These are phyloP conservation scores for Hevea brasiliensis DNA, from an alignment of 345 rosid genomes.

Conservation along the genomic window DNA sequence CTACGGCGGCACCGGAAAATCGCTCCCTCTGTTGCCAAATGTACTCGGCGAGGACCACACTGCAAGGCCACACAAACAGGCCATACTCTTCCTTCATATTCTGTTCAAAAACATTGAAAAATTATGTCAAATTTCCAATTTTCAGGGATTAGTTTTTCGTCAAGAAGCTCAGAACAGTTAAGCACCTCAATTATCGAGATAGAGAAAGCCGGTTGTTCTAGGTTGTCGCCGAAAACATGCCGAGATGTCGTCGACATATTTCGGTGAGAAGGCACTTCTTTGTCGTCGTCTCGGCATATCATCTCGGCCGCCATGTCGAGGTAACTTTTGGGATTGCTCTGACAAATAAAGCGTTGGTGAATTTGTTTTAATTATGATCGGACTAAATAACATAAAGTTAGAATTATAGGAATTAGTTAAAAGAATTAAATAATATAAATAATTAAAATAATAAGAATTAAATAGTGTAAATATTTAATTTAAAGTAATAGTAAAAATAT, in stretches of 20 bases:
- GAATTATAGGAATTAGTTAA: too few relatives aligned
- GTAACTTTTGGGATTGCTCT: too few relatives aligned
- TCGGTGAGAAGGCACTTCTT: conserved; percentile 1
- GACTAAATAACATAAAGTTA: too few relatives aligned
- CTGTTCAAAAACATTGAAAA: conserved; percentile 29
- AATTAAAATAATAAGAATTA: too few relatives aligned
- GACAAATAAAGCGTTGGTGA: too few relatives aligned
- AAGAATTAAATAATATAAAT: too few relatives aligned
- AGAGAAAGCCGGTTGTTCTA: conserved; percentile 44
- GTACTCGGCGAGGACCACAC: conserved; percentile 80
- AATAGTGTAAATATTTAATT: too few relatives aligned
- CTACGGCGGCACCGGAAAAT: conserved; percentile 47
- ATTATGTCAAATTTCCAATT: background rate
- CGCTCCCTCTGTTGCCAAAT: conserved; percentile 82
- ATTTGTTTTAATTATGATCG: too few relatives aligned
- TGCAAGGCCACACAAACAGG: conserved; percentile 85
- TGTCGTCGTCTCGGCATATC: conserved; percentile 11
- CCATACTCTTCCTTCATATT: conserved; percentile 91
- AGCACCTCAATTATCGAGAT: conserved; percentile 72
- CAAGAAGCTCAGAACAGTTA: background rate
- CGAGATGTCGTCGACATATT: conserved; percentile 52
- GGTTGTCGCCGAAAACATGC: conserved; percentile 48
- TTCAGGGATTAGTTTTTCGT: background rate
- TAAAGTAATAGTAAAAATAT: too few relatives aligned
- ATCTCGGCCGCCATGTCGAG: background rate